These are phyloP conservation scores for Microbotryum silenes-acaulis DNA, from an alignment of 1,284 basidiomycete species.

Conservation along the genomic window DNA sequence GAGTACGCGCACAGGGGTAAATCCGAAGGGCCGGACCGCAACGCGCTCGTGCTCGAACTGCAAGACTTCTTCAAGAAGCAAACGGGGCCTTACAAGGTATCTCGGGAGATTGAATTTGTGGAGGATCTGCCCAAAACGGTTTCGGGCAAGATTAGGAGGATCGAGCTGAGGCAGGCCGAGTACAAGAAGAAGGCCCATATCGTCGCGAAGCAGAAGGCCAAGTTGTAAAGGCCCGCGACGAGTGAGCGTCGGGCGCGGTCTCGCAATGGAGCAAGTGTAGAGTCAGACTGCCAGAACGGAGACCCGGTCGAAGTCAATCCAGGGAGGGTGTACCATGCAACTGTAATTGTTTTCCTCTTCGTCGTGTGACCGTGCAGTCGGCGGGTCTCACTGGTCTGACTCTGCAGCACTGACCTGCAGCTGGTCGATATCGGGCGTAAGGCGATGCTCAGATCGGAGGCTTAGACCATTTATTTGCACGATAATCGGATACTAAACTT, in stretches of 20 bases:
- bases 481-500: too few species aligned
- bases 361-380: too few species aligned
- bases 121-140: constrained; percentile 22
- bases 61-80: constrained; percentile 15
- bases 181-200: constrained; percentile 23
- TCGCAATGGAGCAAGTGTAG: too few species aligned
- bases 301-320: too few species aligned
- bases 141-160: constrained; percentile 25
- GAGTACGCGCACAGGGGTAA: constrained; percentile 13
- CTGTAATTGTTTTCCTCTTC: too few species aligned
- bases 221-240: constrained; percentile 6
- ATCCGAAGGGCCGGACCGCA: background rate
- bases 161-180: constrained; percentile 25
- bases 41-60: constrained; percentile 17
- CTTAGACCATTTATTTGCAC: too few species aligned
- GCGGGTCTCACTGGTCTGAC: too few species aligned
- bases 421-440: too few species aligned
- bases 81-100: constrained; percentile 30
- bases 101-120: constrained; percentile 27
- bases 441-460: too few species aligned
- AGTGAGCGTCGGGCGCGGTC: background rate
- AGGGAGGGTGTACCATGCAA: too few species aligned
- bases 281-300: too few species aligned
- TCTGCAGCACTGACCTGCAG: too few species aligned
- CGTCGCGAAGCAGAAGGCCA: constrained; percentile 14